Base-by-base conservation (phyloP, 495 filamentous ascomycete species). In the Penicillium antarcticum region DNA sequence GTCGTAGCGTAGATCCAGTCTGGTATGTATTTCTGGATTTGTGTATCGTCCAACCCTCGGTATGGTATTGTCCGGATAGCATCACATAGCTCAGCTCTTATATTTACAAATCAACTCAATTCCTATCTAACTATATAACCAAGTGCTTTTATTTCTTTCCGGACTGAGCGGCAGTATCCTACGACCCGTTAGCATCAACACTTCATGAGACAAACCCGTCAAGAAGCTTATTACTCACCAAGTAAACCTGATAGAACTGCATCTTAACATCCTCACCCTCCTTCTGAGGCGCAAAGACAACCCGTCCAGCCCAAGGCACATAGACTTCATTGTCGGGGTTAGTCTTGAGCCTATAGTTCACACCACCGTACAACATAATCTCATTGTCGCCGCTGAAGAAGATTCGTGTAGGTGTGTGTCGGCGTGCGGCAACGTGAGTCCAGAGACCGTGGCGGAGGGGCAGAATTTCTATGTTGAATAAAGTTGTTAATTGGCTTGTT, bases 201-300 rank as follows among this genome's bases (percentile, higher is more conserved):
- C 19, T 32, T 38, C 14, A 2, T 31, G 19, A 60, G 56, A 59
- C 42, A 74, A 41, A 10, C 4, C 23, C 14, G 3, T 16, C 19
- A 37, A 12, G 10, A 9, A 32, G 6, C 1, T 2, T 14, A 16
- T 45, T 16, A 73, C 77, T 56, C 45, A 83, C 82, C 67, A 87
- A 63, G 67, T 84, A 87, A 51, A 87, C 83, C 66, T 85, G 81
- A 73, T 87, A 87, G 57, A 80, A 81, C 51, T 63, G 69, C 80
- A 85, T 80, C 68, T 75, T 81, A 55, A 78, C 67, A 32, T 44
- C 67, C 18, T 70, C 74, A 3, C 63, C 71, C 26, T 67, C 70
- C 57, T 76, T 62, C 9, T 58, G 32, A 31, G 55, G 54, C 38
- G 57, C 73, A 66, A 87, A 72, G 13, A 75, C 70, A 41, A 77